Conservation (phyloP, 108 stramenopile species). For the Skeletonema costatum region DNA sequence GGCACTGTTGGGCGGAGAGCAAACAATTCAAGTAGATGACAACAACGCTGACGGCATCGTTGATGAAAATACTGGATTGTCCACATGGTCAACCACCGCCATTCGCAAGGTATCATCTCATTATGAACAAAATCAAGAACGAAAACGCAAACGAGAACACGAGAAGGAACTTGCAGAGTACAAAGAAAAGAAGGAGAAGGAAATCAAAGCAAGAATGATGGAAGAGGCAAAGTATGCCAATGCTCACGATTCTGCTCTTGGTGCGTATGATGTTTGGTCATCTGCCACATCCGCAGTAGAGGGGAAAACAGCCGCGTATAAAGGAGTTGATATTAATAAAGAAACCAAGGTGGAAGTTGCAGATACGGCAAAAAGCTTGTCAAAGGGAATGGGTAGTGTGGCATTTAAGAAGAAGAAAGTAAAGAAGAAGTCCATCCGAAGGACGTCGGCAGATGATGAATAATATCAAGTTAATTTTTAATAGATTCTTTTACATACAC, state of each 20-base stretch:
- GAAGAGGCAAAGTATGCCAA: slow-evolving; percentile 82
- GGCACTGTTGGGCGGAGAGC: slow-evolving; percentile 75
- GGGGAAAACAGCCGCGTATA: slow-evolving; percentile 58
- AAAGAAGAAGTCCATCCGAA: slow-evolving; percentile 50
- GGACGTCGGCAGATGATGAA: slow-evolving; percentile 67
- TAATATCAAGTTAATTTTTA: not conserved
- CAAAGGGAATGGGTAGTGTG: slow-evolving; percentile 50
- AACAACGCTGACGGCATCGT: slow-evolving; percentile 19
- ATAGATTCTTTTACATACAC: not conserved
- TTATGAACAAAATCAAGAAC: slow-evolving; percentile 69
- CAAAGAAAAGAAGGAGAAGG: slow-evolving; percentile 47
- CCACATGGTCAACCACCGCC: slow-evolving; percentile 70
- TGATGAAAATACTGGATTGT: slow-evolving; percentile 79
- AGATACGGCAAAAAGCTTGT: slow-evolving; percentile 57
- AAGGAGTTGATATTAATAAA: slow-evolving; percentile 76
- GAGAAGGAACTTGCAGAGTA: slow-evolving; percentile 48
- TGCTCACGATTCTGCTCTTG: slow-evolving; percentile 85
- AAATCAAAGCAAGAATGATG: slow-evolving; percentile 62
- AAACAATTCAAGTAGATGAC: slow-evolving; percentile 29
- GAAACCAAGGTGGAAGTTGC: slow-evolving; percentile 49
- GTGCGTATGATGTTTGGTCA: slow-evolving; percentile 82
- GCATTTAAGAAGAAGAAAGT: slow-evolving; percentile 50
- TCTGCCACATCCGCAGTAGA: slow-evolving; percentile 7
- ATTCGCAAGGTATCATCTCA: slow-evolving; percentile 70
- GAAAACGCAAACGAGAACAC: slow-evolving; percentile 50